Percentiles rank a stretch among this genome's conserved stretches.
These are phyloP conservation scores for Phytophthora vignae DNA, from an alignment of 352 stramenopile genomes.

Conservation along the genomic window DNA sequence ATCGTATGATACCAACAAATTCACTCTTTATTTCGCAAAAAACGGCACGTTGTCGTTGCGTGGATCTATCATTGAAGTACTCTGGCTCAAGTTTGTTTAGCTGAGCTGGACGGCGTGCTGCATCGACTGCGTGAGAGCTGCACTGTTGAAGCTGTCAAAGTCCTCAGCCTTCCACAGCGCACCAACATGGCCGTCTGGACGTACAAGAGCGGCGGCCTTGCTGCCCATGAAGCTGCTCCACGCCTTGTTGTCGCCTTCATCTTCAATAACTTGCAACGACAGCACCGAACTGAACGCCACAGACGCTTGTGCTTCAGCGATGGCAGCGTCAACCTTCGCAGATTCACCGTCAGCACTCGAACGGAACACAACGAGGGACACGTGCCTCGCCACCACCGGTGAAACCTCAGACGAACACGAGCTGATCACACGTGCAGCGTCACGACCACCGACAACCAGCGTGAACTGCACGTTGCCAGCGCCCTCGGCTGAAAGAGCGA, in stretches of 20 bases:
- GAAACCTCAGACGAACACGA: conserved; percentile 19
- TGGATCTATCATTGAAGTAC: background rate
- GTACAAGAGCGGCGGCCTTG: conserved; percentile 63
- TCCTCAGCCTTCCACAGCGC: conserved; percentile 54
- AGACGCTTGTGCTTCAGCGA: conserved; percentile 19
- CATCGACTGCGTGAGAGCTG: conserved; percentile 29
- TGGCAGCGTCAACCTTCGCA: conserved; percentile 13
- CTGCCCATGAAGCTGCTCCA: conserved; percentile 52
- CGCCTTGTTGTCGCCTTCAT: conserved; percentile 34
- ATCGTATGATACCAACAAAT: conserved; percentile 40
- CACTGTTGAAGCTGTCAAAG: conserved; percentile 24
- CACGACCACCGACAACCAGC: conserved; percentile 53
- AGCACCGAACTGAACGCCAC: conserved; percentile 42
- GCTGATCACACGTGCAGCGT: conserved; percentile 31
- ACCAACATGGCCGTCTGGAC: conserved; percentile 85
- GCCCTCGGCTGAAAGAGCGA: conserved; percentile 10
- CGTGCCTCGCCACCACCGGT: conserved; percentile 34
- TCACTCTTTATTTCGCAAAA: conserved; percentile 27
- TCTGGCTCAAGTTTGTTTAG: conserved; percentile 14
- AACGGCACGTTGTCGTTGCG: background rate
- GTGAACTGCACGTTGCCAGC: conserved; percentile 57
- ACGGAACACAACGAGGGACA: conserved; percentile 50
- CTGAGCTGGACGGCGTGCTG: conserved; percentile 41
- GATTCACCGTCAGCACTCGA: conserved; percentile 29
- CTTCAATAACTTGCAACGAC: conserved; percentile 38